Evolutionary conservation across 169 alveolate genomes (phyloP), one percentile per base, ranked within the genome.

Genomic region (Eimeria necatrix): DNA sequence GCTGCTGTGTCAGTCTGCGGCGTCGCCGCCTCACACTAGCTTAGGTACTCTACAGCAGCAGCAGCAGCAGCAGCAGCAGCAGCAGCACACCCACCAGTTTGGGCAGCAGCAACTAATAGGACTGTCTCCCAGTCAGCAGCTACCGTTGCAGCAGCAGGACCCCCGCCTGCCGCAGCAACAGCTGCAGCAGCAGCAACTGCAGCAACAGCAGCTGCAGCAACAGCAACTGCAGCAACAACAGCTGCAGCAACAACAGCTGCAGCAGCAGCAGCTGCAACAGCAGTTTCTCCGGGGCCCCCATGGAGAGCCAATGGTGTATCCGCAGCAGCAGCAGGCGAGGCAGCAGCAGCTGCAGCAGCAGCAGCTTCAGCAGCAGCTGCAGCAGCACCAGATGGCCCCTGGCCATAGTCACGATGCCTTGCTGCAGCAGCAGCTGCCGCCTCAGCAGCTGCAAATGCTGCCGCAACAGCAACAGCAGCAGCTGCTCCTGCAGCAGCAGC

Each of bases 1-100:
- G 64, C 14, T 56, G 64, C 64, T 56, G 64, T 14, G 14, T 14
- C 14, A 8, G 64, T 56, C 64, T 14, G 64, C 14, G 64, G 64
- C 64, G 14, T 9, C 64, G 20, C 64, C 64, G 64, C 64, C 64
- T 56, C 64, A 14, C 64, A 56, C 8, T 56, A 9, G 64, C 14
- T 9, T 14, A 56, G 64, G 64, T 8, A 14, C 64, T 56, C 64
- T 9, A 56, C 64, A 56, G 64, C 64, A 56, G 8, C 64, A 56
- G 64, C 64, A 56, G 64, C 64, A 56, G 64, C 64, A 14, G 48
- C 88, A n/a, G 48, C 88, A 78, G 48, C 88, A 49, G 61, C 88
- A 49, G 8, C 49, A 48, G 88, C 59, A 64, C 9, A 10, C 8
- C 9, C 76, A 64, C 9, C 76, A 64, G 9, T 9, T 14, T 8